Evolutionary conservation across 495 filamentous ascomycete genomes (phyloP), one percentile per base, ranked within the genome.

Genomic region (Penicillium bovifimosum): DNA sequence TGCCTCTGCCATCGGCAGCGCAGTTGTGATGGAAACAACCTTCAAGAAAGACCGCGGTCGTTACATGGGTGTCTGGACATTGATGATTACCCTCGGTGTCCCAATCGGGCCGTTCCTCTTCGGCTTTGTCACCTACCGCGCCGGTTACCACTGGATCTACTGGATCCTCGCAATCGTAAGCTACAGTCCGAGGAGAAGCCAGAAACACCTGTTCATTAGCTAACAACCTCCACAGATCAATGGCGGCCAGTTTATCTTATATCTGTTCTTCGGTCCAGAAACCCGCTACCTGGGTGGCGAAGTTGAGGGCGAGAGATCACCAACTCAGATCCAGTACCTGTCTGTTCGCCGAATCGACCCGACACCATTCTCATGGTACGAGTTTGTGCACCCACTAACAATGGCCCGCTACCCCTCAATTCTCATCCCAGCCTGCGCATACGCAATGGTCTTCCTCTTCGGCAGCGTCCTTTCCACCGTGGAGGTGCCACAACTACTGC

Each of bases 31-130:
- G 28, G 77, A 79, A 36, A 70, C 76, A 28, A 77, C 70, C 39
- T 80, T 80, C 26, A 66, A 74, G 49, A 70, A 76, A 26, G 73
- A 81, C 17, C 63, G 77, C 10, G 74, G 69, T 31, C 53, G 61
- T 13, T 77, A 75, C 43, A 79, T 82, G 77, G 79, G 78, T 13
- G 63, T 81, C 9, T 81, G 76, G 72, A 80, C 73, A 1, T 55
- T 78, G 11, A 66, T 76, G 46, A 60, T 80, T 11, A 79, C 79
- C 11, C 53, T 78, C 38, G 80, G 80, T 10, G 69, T 75, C 4
- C 76, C 76, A 0, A 34, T 69, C 20, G 75, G 73, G 0, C 75
- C 75, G 9, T 72, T 77, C 31, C 64, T 70, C 10, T 76, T 77
- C 34, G 77, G 77, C 0, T 80, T 78, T 36, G 74, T 79, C 17